phyloP scores from a whole-genome alignment of 208 protist genomes.

The Trypanosoma mega region DNA sequence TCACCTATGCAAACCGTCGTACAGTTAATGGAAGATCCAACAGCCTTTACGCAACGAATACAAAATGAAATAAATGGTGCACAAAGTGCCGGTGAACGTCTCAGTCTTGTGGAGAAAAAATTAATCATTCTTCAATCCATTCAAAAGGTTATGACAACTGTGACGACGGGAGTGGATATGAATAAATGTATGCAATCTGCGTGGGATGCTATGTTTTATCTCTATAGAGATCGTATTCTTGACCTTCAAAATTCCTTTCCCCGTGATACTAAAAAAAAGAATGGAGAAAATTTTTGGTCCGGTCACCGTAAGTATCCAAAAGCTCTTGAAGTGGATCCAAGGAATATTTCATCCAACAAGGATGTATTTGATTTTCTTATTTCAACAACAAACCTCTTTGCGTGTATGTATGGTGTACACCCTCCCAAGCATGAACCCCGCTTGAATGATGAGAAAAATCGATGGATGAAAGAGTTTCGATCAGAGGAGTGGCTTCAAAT shows the following conservation, averaged over 20 bases:
- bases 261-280: slow-evolving; percentile 92
- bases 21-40: slow-evolving; percentile 80
- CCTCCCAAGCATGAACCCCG: slow-evolving; percentile 76
- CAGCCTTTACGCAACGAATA: slow-evolving; percentile 62
- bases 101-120: slow-evolving; percentile 82
- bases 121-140: slow-evolving; percentile 49
- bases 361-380: slow-evolving; percentile 77
- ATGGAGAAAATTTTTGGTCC: slow-evolving; percentile 92
- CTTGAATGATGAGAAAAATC: slow-evolving; percentile 79
- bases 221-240: slow-evolving; percentile 96
- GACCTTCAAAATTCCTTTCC: slow-evolving; percentile 98
- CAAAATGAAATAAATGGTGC: slow-evolving; percentile 55
- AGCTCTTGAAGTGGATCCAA: slow-evolving; percentile 46
- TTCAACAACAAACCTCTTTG: slow-evolving; percentile 74
- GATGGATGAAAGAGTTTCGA: slow-evolving; percentile 86
- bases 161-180: slow-evolving; percentile 62
- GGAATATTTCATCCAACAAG: slow-evolving; percentile 22
- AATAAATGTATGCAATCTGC: slow-evolving; percentile 96
- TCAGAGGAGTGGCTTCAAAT: slow-evolving; percentile 51
- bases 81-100: slow-evolving; percentile 65
- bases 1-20: slow-evolving; percentile 77
- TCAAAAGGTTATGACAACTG: slow-evolving; percentile 47
- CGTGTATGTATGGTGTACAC: slow-evolving; percentile 86
- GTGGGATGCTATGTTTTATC: slow-evolving; percentile 93
- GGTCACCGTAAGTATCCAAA: slow-evolving; percentile 85